phyloP scores from a whole-genome alignment of 345 rosid species.

The Hevea brasiliensis region DNA sequence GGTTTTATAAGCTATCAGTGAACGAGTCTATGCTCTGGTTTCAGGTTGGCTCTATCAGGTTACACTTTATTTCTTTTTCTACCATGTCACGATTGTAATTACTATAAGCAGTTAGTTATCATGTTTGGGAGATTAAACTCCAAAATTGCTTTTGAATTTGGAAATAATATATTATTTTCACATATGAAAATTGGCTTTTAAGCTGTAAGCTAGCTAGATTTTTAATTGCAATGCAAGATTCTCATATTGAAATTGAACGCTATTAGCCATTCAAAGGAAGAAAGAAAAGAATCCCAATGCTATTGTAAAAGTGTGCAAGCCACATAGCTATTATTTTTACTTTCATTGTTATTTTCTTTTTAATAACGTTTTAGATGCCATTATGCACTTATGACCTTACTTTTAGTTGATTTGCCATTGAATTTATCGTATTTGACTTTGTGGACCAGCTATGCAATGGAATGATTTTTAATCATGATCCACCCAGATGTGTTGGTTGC shows the following conservation, averaged over 20 bases:
- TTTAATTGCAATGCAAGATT: not conserved
- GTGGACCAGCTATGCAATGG: conserved; percentile 80
- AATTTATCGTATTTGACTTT: conserved; percentile 23
- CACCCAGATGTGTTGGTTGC: conserved; percentile 80
- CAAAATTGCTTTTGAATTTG: not conserved
- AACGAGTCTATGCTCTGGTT: conserved; percentile 80
- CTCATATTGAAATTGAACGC: not conserved
- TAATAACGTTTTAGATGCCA: not conserved
- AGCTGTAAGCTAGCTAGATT: not conserved
- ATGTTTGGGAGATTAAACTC: not conserved
- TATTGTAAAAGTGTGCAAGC: not conserved
- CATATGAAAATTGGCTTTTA: not conserved
- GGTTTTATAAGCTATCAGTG: conserved; percentile 78
- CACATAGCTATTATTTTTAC: too few species aligned
- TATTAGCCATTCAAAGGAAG: not conserved
- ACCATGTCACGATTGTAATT: conserved; percentile 10
- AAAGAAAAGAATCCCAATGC: not conserved
- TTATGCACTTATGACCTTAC: not conserved
- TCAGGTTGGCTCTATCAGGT: conserved; percentile 99
- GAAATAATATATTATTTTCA: not conserved
- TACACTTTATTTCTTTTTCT: conserved; percentile 53
- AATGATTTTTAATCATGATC: conserved; percentile 88
- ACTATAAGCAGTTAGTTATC: not conserved
- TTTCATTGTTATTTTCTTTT: not conserved
- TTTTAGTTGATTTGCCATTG: conserved; percentile 33